These are phyloP conservation scores for Cajanus cajan DNA, from an alignment of 306 rosid species.

Conservation along the genomic window DNA sequence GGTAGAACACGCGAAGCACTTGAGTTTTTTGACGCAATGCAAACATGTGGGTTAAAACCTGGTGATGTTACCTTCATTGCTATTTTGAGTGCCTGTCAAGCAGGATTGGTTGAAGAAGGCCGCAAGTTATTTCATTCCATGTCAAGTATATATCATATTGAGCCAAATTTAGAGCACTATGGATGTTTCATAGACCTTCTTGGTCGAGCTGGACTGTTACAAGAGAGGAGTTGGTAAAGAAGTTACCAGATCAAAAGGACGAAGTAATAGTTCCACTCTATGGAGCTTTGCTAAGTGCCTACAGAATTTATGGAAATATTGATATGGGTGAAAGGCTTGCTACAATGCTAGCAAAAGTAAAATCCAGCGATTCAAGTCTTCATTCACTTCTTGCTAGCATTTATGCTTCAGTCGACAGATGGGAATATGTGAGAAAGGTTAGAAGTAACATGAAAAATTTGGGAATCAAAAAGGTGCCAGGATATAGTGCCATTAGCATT, in stretches of 20 bases:
- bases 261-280: conserved; percentile 53
- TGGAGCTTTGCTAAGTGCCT: conserved; percentile 72
- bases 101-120: conserved; percentile 69
- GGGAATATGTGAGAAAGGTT: conserved; percentile 73
- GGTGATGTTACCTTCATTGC: conserved; percentile 68
- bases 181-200: conserved; percentile 69
- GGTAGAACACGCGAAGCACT: conserved; percentile 63
- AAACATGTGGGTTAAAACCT: conserved; percentile 47
- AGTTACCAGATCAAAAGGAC: conserved; percentile 42
- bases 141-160: conserved; percentile 41
- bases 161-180: conserved; percentile 69
- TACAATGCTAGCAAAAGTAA: conserved; percentile 41
- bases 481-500: conserved; percentile 66
- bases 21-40: conserved; percentile 61
- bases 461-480: conserved; percentile 57
- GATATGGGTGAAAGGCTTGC: conserved; percentile 74
- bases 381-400: conserved; percentile 70
- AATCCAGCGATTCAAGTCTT: conserved; percentile 53
- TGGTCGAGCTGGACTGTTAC: conserved; percentile 66
- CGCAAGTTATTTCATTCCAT: conserved; percentile 52
- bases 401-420: conserved; percentile 64
- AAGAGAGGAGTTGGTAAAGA: conserved; percentile 57
- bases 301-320: conserved; percentile 61
- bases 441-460: conserved; percentile 65
- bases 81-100: conserved; percentile 65